A percentile compares a stretch with the other conserved stretches of the same genome.
Conservation (phyloP, 441 rosid genomes). For the Pelargonium myrrhifolium region DNA sequence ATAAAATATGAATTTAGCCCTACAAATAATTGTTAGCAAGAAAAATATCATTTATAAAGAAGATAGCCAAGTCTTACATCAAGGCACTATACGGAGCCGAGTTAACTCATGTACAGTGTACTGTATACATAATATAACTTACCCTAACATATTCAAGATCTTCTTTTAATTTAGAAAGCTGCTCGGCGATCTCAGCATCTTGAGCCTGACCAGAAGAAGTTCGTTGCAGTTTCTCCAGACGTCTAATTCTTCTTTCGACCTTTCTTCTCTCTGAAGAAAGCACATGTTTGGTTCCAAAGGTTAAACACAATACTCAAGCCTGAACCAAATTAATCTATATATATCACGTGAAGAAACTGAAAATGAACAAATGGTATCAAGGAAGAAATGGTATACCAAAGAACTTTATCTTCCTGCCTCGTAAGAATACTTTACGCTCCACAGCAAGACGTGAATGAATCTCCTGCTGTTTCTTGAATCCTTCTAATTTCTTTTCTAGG, state of each 20-base stretch:
- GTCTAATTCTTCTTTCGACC: constrained; percentile 74
- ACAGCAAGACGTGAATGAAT: constrained; percentile 73
- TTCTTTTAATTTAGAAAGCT: constrained; percentile 76
- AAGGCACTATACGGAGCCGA: background rate
- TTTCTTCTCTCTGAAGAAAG: constrained; percentile 70
- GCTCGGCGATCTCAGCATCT: constrained; percentile 54
- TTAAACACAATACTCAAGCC: background rate
- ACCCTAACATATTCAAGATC: constrained; percentile 98
- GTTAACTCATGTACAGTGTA: background rate
- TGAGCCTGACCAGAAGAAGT: constrained; percentile 60
- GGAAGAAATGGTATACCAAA: constrained; percentile 43
- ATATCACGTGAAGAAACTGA: background rate
- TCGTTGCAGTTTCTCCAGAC: constrained; percentile 90
- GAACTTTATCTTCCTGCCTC: constrained; percentile 83
- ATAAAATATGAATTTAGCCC: background rate
- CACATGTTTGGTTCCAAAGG: background rate
- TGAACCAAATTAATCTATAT: background rate
- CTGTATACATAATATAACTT: constrained; percentile 14
- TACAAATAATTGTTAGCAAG: background rate
- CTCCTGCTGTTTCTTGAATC: constrained; percentile 78
- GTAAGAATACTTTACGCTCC: constrained; percentile 78
- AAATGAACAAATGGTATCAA: background rate
- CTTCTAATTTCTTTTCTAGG: constrained; percentile 61
- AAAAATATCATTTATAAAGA: background rate
- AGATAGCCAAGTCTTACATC: background rate